phyloP scores from a whole-genome alignment of 1,284 basidiomycete species.

The Cutaneotrichosporon dermatis region DNA sequence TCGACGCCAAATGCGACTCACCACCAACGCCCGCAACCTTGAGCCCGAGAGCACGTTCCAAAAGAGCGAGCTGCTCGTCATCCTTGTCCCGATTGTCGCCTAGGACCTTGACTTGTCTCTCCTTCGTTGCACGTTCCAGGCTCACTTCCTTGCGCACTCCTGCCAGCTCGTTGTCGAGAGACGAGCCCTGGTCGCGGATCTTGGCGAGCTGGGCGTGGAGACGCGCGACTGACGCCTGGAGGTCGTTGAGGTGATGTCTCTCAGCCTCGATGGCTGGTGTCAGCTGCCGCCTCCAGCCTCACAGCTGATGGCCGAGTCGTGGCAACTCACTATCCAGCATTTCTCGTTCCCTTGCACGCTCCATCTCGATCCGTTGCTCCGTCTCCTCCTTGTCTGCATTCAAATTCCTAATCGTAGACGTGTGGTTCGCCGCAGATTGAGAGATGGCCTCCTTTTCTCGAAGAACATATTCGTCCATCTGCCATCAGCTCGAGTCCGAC shows the following conservation, averaged over 20 bases:
- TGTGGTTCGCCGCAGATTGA: conserved; percentile 31
- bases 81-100: conserved; percentile 58
- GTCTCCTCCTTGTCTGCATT: conserved; percentile 37
- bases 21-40: conserved; percentile 68
- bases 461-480: conserved; percentile 42
- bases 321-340: conserved; percentile 44
- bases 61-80: conserved; percentile 57
- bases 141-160: conserved; percentile 29
- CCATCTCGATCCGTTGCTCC: conserved; percentile 39
- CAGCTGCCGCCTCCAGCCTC: neutral
- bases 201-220: conserved; percentile 38
- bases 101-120: conserved; percentile 62
- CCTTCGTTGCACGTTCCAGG: conserved; percentile 56
- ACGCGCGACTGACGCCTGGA: conserved; percentile 29
- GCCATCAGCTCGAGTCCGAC: neutral
- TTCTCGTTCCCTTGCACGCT: conserved; percentile 40
- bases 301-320: too few species aligned
- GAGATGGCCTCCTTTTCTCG: conserved; percentile 40
- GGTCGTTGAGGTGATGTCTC: conserved; percentile 32
- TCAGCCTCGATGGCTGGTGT: conserved; percentile 39
- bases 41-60: conserved; percentile 61
- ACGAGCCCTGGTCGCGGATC: conserved; percentile 32
- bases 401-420: conserved; percentile 25
- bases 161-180: conserved; percentile 36
- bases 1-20: conserved; percentile 26